Conservation (phyloP, 176 grass and related monocot species). For the Panicum miliaceum region DNA sequence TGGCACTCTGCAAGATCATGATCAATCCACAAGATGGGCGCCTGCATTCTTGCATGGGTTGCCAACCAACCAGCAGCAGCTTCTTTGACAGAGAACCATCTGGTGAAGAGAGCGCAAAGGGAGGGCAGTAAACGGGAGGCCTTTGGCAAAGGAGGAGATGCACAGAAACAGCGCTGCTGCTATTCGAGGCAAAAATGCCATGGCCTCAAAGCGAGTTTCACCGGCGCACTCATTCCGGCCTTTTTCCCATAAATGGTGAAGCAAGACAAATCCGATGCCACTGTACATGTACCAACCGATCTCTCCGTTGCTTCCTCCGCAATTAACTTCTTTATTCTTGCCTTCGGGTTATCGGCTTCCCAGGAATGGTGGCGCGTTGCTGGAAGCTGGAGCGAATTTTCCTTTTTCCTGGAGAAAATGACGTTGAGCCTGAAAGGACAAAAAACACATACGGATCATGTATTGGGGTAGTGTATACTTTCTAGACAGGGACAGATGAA, state of each 20-base stretch:
- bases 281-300: conserved; percentile 45
- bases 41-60: conserved; percentile 29
- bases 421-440: conserved; percentile 37
- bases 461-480: neutral
- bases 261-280: conserved; percentile 59
- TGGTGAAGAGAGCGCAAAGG: conserved; percentile 49
- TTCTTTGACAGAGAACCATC: conserved; percentile 26
- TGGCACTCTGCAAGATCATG: too few relatives aligned
- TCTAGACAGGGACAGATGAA: neutral
- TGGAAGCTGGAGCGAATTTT: conserved; percentile 38
- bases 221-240: conserved; percentile 67
- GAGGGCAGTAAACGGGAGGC: conserved; percentile 40
- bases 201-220: conserved; percentile 83
- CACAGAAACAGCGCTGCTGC: neutral
- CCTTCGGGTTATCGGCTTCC: conserved; percentile 54
- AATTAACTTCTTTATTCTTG: conserved; percentile 99
- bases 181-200: conserved; percentile 60
- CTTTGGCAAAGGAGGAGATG: conserved; percentile 68
- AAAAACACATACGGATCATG: conserved; percentile 9
- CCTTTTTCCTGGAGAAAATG: conserved; percentile 24
- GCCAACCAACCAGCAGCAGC: neutral
- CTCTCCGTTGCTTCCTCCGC: conserved; percentile 71
- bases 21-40: neutral
- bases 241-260: conserved; percentile 58
- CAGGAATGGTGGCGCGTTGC: neutral